Base-by-base conservation (phyloP, 441 rosid species). In the Croton setiger region DNA sequence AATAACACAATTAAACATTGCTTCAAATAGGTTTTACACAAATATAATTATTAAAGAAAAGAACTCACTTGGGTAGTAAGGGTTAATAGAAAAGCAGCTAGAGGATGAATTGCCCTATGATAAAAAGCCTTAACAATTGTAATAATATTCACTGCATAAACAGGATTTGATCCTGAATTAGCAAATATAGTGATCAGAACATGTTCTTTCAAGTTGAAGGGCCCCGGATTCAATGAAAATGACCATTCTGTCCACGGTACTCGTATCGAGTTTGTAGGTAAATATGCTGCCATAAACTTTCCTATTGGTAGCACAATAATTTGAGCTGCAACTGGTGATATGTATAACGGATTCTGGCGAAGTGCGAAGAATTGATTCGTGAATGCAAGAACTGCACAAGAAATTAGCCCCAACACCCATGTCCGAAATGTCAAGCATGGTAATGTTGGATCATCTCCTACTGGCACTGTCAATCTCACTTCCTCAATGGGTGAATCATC, bases 151-250 rank as follows among this genome's bases (percentile, higher is more conserved):
- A 82, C 76, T 0, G 81, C 80, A 56, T 69, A 79, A 4, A 72
- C 82, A 3, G 51, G 5, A 4, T 52, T 77, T 2, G 85, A 78
- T 48, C 88, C 83, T 2, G 85, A 64, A 43, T 79, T 83, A 2
- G 84, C 84, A 3, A 84, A 79, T 53, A 80, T 74, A n/a, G 90
- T 84, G 69, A 82, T 77, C 15, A 69, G 75, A 39, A 76, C 78
- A 60, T 80, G 85, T 72, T 86, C 90, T 68, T 84, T 86, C 4
- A 84, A 31, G 77, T 79, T 84, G 70, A 82, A 86, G 20, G 86
- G 86, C 48, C 85, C 84, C 11, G 86, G 79, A 75, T 84, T 84
- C 64, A 84, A 59, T 10, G 84, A 80, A 57, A 80, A 82, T 0
- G 82, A 69, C 77, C 75, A 77, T 21, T 72, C 72, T 2, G 78